phyloP scores from a whole-genome alignment of 257 asterid species.

The Nicotiana attenuata region DNA sequence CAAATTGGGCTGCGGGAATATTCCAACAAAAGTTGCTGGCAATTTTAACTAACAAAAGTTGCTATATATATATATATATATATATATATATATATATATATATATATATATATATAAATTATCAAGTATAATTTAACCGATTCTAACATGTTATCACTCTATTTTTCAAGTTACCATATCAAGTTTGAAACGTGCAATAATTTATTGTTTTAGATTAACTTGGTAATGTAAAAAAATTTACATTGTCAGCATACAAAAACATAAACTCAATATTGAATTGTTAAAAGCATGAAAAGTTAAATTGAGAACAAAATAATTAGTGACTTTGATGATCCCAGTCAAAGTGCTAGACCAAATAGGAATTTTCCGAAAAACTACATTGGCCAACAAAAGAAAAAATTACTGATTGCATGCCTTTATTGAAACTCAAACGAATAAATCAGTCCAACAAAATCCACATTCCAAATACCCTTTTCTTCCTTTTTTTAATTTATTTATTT shows the following conservation, averaged over 20 bases:
- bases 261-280: no score
- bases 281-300: background rate
- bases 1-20: slow-evolving; percentile 7
- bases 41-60: background rate
- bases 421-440: background rate
- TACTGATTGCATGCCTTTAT: background rate
- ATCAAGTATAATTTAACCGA: no score
- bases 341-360: background rate
- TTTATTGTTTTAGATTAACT: background rate
- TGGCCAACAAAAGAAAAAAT: background rate
- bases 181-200: no score
- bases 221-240: background rate
- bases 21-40: background rate
- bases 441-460: background rate
- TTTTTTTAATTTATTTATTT: no score
- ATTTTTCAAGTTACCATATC: background rate
- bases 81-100: no score
- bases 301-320: background rate
- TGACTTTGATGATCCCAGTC: background rate
- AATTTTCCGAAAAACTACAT: background rate
- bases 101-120: no score
- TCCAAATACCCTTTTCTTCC: background rate
- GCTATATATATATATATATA: no score
- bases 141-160: no score
- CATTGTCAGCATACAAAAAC: background rate